Evolutionary conservation across 768 basidiomycete genomes (phyloP).

Genomic region (Amanita exitialis): DNA sequence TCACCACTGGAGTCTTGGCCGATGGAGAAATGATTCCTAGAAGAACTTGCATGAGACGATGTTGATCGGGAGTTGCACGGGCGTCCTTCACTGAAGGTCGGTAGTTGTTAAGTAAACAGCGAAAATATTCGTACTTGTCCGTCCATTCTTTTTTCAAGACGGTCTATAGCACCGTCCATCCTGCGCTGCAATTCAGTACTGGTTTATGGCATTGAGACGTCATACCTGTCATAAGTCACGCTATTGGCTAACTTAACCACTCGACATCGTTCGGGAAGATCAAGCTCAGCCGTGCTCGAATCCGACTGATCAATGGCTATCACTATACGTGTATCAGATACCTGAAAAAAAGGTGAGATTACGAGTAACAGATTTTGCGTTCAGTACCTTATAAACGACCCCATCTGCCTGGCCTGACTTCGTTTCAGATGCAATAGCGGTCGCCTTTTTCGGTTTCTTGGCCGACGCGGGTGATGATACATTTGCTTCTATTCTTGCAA

Average conservation of each 20-base stretch:
- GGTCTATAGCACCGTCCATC: constrained; percentile 79
- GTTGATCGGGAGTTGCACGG: constrained; percentile 31
- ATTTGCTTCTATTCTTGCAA: constrained; percentile 78
- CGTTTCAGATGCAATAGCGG: constrained; percentile 20
- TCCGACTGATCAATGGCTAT: constrained; percentile 68
- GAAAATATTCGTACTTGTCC: constrained; percentile 1
- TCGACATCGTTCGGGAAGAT: constrained; percentile 78
- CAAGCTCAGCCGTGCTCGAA: constrained; percentile 50
- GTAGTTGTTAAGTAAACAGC: constrained; percentile 2
- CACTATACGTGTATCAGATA: constrained; percentile 73
- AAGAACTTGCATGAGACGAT: constrained; percentile 55
- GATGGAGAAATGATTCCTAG: constrained; percentile 53
- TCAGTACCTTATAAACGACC: constrained; percentile 72
- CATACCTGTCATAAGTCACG: constrained; percentile 79
- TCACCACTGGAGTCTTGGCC: constrained; percentile 20
- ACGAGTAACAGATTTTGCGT: background rate
- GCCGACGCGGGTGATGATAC: constrained; percentile 24
- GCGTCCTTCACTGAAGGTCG: constrained; percentile 22
- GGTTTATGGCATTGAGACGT: background rate
- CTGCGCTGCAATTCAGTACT: constrained; percentile 23
- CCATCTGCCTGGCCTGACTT: constrained; percentile 51
- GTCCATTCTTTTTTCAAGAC: constrained; percentile 31
- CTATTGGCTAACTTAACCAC: constrained; percentile 87
- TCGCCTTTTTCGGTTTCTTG: constrained; percentile 34
- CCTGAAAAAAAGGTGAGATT: constrained; percentile 26